Evolutionary conservation across 768 basidiomycete genomes (phyloP).

Genomic region (Suillus paluster): DNA sequence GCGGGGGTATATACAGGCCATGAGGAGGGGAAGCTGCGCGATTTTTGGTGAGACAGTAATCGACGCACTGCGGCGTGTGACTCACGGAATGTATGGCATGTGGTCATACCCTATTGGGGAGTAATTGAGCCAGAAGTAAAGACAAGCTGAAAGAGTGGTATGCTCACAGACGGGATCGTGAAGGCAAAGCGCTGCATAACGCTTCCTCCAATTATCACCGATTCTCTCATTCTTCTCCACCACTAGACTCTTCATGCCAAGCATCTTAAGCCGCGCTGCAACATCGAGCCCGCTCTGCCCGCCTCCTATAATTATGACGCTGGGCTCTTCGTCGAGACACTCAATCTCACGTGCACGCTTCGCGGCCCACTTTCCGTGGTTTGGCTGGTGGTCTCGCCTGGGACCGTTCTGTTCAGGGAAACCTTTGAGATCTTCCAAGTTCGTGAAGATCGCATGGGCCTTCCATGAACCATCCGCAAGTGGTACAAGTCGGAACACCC

Average conservation of each 20-base stretch:
- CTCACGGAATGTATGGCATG: conserved; percentile 60
- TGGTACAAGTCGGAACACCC: conserved; percentile 53
- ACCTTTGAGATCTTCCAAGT: conserved; percentile 53
- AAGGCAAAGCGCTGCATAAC: conserved; percentile 53
- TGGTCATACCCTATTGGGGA: conserved; percentile 45
- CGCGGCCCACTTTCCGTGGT: conserved; percentile 35
- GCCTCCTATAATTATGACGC: conserved; percentile 55
- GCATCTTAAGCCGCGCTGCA: conserved; percentile 56
- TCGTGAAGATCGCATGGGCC: conserved; percentile 52
- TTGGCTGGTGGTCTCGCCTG: conserved; percentile 45
- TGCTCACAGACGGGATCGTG: conserved; percentile 38
- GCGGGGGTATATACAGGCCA: conserved; percentile 67
- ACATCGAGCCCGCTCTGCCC: conserved; percentile 60
- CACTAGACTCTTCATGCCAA: conserved; percentile 23
- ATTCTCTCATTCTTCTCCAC: conserved; percentile 31
- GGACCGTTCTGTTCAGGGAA: conserved; percentile 49
- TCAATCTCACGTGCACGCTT: conserved; percentile 32
- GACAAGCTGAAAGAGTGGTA: not conserved
- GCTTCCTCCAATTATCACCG: conserved; percentile 39
- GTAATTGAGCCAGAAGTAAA: not conserved
- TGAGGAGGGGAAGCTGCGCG: conserved; percentile 53
- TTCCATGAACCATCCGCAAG: conserved; percentile 47
- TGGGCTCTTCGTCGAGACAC: conserved; percentile 47
- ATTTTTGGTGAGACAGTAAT: not conserved
- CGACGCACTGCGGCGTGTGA: conserved; percentile 3